Evolutionary conservation across 1,284 basidiomycete species (phyloP).

Genomic region (Moesziomyces aphidis): DNA sequence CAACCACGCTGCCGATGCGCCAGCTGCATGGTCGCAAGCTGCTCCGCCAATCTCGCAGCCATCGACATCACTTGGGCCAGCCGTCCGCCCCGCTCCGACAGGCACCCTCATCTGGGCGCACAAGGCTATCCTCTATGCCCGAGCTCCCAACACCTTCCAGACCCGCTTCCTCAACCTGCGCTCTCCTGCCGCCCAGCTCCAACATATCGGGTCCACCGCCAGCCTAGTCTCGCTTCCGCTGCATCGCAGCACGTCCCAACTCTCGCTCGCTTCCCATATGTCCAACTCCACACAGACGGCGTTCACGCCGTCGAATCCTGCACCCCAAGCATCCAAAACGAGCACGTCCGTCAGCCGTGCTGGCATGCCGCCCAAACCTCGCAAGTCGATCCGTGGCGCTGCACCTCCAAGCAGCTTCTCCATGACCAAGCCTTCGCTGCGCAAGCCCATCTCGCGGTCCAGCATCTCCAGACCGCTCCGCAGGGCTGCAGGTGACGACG

Average conservation of each 20-base stretch:
- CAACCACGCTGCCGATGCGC: not conserved
- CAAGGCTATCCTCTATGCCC: slow-evolving; percentile 95
- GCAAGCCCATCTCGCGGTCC: slow-evolving; percentile 35
- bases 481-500: slow-evolving; percentile 26
- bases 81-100: not conserved
- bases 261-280: slow-evolving; percentile 18
- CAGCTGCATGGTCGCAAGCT: not conserved
- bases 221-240: slow-evolving; percentile 51
- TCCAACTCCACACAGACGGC: slow-evolving; percentile 21
- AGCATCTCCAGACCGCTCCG: slow-evolving; percentile 43
- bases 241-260: slow-evolving; percentile 26
- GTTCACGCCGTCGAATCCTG: not conserved
- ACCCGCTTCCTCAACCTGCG: slow-evolving; percentile 77
- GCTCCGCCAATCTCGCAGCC: slow-evolving; percentile 2
- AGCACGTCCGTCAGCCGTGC: slow-evolving; percentile 5
- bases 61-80: slow-evolving; percentile 6
- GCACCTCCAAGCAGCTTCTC: slow-evolving; percentile 54
- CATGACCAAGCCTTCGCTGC: slow-evolving; percentile 26
- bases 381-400: slow-evolving; percentile 31
- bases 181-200: slow-evolving; percentile 55
- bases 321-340: not conserved
- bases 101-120: slow-evolving; percentile 78
- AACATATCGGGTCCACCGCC: slow-evolving; percentile 45
- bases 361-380: slow-evolving; percentile 10
- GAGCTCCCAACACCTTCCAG: slow-evolving; percentile 72